phyloP scores from a whole-genome alignment of 2,329 filamentous ascomycete species.

The Ceratocystis eucalypticola region DNA sequence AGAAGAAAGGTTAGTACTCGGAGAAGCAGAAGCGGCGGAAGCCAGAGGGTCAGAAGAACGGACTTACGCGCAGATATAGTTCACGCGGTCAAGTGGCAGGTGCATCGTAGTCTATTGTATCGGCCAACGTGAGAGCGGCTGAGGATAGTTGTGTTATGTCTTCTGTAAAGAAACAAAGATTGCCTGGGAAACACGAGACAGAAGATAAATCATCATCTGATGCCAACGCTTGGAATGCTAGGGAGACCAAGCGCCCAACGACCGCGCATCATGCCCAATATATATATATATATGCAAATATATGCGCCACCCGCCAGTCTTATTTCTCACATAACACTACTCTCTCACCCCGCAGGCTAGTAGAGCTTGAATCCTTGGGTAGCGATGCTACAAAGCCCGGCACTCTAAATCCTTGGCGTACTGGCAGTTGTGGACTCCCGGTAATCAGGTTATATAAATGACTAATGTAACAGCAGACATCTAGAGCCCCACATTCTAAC shows the following conservation, averaged over 20 bases:
- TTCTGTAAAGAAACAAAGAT: neutral
- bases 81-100: neutral
- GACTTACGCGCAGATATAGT: constrained; percentile 2
- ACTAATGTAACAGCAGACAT: no score
- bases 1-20: neutral
- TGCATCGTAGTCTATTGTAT: neutral
- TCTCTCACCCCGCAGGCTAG: neutral
- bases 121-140: neutral
- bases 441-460: no score
- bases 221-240: neutral
- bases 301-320: neutral
- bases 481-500: no score
- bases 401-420: neutral
- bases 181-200: neutral
- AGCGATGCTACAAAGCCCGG: neutral
- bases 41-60: neutral
- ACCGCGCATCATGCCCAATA: neutral
- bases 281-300: neutral
- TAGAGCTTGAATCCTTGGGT: neutral
- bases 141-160: neutral
- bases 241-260: neutral
- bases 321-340: neutral
- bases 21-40: no score
- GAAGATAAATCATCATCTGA: neutral
- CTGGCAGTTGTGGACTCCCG: no score